Conservation (phyloP, 441 rosid species). For the Aquilaria agallochum region DNA sequence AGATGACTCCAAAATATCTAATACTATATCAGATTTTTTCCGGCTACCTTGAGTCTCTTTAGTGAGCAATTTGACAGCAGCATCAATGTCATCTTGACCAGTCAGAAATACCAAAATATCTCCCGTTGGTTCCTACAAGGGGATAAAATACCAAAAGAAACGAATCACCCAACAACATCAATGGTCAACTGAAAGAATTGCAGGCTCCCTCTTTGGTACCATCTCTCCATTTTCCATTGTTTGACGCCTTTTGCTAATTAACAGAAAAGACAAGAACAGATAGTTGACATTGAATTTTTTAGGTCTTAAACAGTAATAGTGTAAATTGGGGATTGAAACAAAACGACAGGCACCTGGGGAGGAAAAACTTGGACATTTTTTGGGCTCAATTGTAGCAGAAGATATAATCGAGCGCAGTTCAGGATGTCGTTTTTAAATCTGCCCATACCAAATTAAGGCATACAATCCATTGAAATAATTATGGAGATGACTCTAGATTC, state of each 20-base stretch:
- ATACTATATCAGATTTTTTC: slow-evolving; percentile 57
- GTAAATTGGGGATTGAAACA: background rate
- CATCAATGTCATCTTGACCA: slow-evolving; percentile 96
- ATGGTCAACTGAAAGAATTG: slow-evolving; percentile 62
- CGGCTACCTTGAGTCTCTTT: slow-evolving; percentile 67
- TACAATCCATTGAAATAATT: no score
- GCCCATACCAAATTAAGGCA: background rate
- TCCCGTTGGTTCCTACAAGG: slow-evolving; percentile 77
- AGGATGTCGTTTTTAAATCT: slow-evolving; percentile 89
- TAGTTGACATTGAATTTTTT: no score
- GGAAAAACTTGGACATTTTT: slow-evolving; percentile 79
- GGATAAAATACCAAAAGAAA: slow-evolving; percentile 3
- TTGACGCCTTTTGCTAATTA: slow-evolving; percentile 49
- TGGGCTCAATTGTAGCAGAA: slow-evolving; percentile 97
- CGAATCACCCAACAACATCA: no score
- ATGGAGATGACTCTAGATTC: no score
- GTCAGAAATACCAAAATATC: slow-evolving; percentile 93
- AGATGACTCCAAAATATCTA: slow-evolving; percentile 4
- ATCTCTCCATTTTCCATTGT: slow-evolving; percentile 36
- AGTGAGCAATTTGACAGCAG: slow-evolving; percentile 59
- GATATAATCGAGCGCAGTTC: slow-evolving; percentile 86
- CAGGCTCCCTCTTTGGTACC: slow-evolving; percentile 62
- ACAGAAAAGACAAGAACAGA: slow-evolving; percentile 16
- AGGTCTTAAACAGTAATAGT: no score
- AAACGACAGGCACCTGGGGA: slow-evolving; percentile 38